Percentiles rank a stretch among this genome's conserved stretches.
These are phyloP conservation scores for Metarhizium anisopliae DNA, from an alignment of 2,329 filamentous ascomycete genomes.

Conservation along the genomic window DNA sequence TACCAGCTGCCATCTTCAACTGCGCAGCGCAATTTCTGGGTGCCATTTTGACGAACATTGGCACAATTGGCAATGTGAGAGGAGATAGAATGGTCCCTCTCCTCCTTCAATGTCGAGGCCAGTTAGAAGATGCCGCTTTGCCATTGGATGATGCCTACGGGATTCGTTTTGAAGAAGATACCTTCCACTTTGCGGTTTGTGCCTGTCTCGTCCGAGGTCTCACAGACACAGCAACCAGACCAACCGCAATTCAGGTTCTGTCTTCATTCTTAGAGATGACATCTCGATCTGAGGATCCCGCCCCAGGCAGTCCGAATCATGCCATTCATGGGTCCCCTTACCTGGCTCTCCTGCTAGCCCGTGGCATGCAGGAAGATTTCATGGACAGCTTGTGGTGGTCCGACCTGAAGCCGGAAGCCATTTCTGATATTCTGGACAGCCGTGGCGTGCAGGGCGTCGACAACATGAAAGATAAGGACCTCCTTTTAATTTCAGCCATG, in stretches of 20 bases:
- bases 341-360: constrained; percentile 48
- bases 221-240: constrained; percentile 51
- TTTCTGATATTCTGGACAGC: constrained; percentile 15
- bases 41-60: constrained; percentile 55
- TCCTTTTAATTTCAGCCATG: constrained; percentile 54
- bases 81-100: constrained; percentile 50
- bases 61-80: constrained; percentile 48
- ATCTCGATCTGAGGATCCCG: constrained; percentile 10
- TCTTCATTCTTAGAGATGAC: constrained; percentile 46
- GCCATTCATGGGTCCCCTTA: constrained; percentile 42
- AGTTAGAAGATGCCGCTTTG: constrained; percentile 53
- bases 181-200: constrained; percentile 59
- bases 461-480: constrained; percentile 48
- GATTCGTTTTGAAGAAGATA: constrained; percentile 53
- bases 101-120: constrained; percentile 50
- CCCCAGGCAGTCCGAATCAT: constrained; percentile 6
- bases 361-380: constrained; percentile 50
- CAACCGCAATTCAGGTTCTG: constrained; percentile 50
- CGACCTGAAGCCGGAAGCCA: constrained; percentile 37
- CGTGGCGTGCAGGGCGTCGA: constrained; percentile 24
- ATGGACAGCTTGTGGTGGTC: constrained; percentile 55
- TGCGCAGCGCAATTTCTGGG: constrained; percentile 57
- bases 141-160: constrained; percentile 57
- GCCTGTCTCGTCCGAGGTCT: constrained; percentile 56
- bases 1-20: constrained; percentile 55